phyloP scores from a whole-genome alignment of 164 flowering plant genomes.

The Liquidambar formosana region DNA sequence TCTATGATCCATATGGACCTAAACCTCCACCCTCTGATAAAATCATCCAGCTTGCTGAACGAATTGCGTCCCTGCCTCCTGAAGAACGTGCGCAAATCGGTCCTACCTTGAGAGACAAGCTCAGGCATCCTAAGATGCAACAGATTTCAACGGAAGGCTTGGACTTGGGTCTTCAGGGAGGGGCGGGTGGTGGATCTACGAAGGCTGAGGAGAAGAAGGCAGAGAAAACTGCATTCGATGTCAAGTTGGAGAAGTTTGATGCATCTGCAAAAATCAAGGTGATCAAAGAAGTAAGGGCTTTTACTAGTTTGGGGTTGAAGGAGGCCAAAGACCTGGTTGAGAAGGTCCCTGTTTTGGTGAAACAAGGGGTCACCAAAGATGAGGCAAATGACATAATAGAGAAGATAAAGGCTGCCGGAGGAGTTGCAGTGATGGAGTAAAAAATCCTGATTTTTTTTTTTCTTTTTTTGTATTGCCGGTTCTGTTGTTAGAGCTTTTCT shows the following conservation, averaged over 20 bases:
- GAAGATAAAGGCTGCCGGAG: constrained; percentile 83
- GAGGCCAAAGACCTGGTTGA: constrained; percentile 91
- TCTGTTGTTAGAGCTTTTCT: no score
- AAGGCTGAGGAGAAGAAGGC: constrained; percentile 60
- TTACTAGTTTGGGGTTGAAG: constrained; percentile 74
- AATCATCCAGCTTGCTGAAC: constrained; percentile 67
- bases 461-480: no score
- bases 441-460: no score
- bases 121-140: constrained; percentile 65
- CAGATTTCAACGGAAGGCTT: constrained; percentile 54
- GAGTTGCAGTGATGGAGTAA: constrained; percentile 75
- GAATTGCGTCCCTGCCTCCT: constrained; percentile 60
- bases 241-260: constrained; percentile 83
- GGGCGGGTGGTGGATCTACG: constrained; percentile 37
- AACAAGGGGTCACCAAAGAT: constrained; percentile 81
- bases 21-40: constrained; percentile 77
- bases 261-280: constrained; percentile 81
- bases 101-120: constrained; percentile 46
- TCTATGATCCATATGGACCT: constrained; percentile 87
- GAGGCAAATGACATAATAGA: constrained; percentile 75
- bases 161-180: constrained; percentile 54
- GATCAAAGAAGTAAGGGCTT: constrained; percentile 81
- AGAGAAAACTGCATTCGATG: constrained; percentile 84
- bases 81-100: constrained; percentile 72
- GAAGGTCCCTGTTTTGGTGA: constrained; percentile 68